Percentiles rank a stretch among this genome's conserved stretches.
Evolutionary conservation across 768 basidiomycete genomes (phyloP).

Genomic region (Rhodotorula sphaerocarpa): DNA sequence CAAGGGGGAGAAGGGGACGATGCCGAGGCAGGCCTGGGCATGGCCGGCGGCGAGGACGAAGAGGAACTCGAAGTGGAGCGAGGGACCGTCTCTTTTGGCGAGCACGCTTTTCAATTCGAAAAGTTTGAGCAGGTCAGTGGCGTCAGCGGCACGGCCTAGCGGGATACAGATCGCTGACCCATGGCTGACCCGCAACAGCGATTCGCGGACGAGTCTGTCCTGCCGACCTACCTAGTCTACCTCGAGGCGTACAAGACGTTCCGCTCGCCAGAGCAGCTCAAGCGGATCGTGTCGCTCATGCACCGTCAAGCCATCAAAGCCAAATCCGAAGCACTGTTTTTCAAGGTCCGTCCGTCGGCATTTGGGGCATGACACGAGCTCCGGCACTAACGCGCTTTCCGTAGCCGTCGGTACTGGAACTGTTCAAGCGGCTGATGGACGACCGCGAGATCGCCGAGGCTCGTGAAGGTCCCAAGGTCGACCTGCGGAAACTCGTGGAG

Average conservation of each 20-base stretch:
- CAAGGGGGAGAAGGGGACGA: slow-evolving; percentile 11
- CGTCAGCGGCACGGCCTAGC: slow-evolving; percentile 16
- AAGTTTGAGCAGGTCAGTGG: slow-evolving; percentile 71
- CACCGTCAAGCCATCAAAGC: slow-evolving; percentile 83
- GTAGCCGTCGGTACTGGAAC: slow-evolving; percentile 82
- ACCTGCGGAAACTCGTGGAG: slow-evolving; percentile 72
- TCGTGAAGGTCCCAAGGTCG: slow-evolving; percentile 67
- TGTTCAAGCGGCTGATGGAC: slow-evolving; percentile 79
- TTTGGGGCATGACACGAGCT: too few species aligned
- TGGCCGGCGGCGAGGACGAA: slow-evolving; percentile 62
- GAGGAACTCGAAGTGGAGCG: slow-evolving; percentile 50
- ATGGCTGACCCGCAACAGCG: slow-evolving; percentile 50
- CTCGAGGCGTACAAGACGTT: slow-evolving; percentile 78
- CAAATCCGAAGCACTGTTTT: slow-evolving; percentile 90
- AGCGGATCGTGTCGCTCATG: slow-evolving; percentile 75
- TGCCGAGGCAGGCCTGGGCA: slow-evolving; percentile 55
- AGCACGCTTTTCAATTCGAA: slow-evolving; percentile 85
- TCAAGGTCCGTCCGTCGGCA: slow-evolving; percentile 59
- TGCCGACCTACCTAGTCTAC: slow-evolving; percentile 72
- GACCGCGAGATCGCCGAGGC: slow-evolving; percentile 66
- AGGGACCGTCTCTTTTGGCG: slow-evolving; percentile 57
- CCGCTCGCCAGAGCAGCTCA: slow-evolving; percentile 66
- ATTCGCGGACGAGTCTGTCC: slow-evolving; percentile 80
- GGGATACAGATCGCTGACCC: background rate
- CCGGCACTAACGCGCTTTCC: too few species aligned